Percentiles rank a stretch among this genome's conserved stretches.
These are phyloP conservation scores for Trichoderma sp. DNA, from an alignment of 2,329 filamentous ascomycete genomes.

Conservation along the genomic window DNA sequence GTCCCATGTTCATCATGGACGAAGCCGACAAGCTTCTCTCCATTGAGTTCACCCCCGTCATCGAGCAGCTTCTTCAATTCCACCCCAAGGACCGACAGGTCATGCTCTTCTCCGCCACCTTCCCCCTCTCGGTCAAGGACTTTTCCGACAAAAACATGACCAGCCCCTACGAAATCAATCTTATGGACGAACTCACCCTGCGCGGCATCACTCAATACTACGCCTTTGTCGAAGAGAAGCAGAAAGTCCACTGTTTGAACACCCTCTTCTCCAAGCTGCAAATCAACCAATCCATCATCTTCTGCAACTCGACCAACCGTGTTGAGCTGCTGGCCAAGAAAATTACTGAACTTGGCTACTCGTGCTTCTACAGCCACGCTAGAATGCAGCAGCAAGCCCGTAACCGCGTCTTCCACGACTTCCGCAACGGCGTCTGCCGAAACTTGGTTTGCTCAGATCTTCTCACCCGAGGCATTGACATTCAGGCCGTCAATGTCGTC, in stretches of 20 bases:
- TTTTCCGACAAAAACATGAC: conserved; percentile 99
- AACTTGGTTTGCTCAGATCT: conserved; percentile 98
- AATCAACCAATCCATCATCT: conserved; percentile 99
- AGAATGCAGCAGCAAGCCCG: conserved; percentile 96
- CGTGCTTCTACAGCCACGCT: conserved; percentile 98
- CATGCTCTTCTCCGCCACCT: conserved; percentile 98
- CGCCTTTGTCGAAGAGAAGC: conserved; percentile 97
- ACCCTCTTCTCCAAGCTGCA: conserved; percentile 98
- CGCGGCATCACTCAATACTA: conserved; percentile 99
- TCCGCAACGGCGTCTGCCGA: conserved; percentile 94
- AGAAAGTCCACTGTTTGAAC: conserved; percentile 98
- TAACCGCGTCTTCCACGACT: conserved; percentile 98
- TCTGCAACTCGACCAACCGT: conserved; percentile 98
- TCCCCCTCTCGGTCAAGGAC: conserved; percentile 92
- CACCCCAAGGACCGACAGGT: conserved; percentile 97
- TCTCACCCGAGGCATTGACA: conserved; percentile 97
- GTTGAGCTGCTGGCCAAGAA: conserved; percentile 98
- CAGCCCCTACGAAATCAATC: conserved; percentile 95
- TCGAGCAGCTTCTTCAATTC: conserved; percentile 92
- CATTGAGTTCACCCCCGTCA: conserved; percentile 93
- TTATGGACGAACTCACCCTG: conserved; percentile 98
- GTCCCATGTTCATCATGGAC: conserved; percentile 98
- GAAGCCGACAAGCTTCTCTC: conserved; percentile 98
- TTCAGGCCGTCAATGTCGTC: conserved; percentile 98
- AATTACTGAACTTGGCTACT: conserved; percentile 98